These are phyloP conservation scores for Rhodotorula diobovata DNA, from an alignment of 768 basidiomycete genomes.

Conservation along the genomic window DNA sequence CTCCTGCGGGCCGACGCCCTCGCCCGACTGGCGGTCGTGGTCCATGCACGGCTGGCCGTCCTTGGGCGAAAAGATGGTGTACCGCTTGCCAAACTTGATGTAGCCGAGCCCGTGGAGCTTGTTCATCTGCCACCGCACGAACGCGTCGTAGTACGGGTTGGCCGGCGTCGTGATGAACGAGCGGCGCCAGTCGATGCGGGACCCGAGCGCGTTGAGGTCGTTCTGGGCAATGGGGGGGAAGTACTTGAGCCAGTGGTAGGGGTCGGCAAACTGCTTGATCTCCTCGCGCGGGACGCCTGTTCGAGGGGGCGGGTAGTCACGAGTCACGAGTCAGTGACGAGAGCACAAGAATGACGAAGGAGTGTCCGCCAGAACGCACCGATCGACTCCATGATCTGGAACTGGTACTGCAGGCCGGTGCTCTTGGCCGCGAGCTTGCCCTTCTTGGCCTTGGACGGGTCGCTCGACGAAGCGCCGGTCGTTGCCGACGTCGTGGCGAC, in stretches of 20 bases:
- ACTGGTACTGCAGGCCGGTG: slow-evolving; percentile 91
- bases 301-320: not conserved
- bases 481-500: slow-evolving; percentile 46
- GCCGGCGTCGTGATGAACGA: slow-evolving; percentile 88
- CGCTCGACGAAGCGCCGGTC: slow-evolving; percentile 35
- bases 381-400: slow-evolving; percentile 96
- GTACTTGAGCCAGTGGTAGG: slow-evolving; percentile 83
- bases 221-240: slow-evolving; percentile 89
- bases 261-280: slow-evolving; percentile 94
- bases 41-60: slow-evolving; percentile 99
- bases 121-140: slow-evolving; percentile 98
- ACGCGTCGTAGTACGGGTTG: slow-evolving; percentile 95
- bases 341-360: too few relatives aligned
- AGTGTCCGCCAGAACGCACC: slow-evolving; percentile 20
- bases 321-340: not conserved
- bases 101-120: slow-evolving; percentile 78
- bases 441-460: slow-evolving; percentile 78
- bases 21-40: slow-evolving; percentile 92
- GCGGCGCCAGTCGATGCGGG: slow-evolving; percentile 94
- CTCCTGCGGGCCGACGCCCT: slow-evolving; percentile 90
- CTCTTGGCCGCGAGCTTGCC: slow-evolving; percentile 89
- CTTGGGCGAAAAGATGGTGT: slow-evolving; percentile 97
- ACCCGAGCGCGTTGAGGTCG: slow-evolving; percentile 83
- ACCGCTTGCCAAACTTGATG: slow-evolving; percentile 96
- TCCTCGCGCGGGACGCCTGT: slow-evolving; percentile 72